Evolutionary conservation across 192 early-diverging fungal species (phyloP).

Genomic region (Lobulomyces angularis): DNA sequence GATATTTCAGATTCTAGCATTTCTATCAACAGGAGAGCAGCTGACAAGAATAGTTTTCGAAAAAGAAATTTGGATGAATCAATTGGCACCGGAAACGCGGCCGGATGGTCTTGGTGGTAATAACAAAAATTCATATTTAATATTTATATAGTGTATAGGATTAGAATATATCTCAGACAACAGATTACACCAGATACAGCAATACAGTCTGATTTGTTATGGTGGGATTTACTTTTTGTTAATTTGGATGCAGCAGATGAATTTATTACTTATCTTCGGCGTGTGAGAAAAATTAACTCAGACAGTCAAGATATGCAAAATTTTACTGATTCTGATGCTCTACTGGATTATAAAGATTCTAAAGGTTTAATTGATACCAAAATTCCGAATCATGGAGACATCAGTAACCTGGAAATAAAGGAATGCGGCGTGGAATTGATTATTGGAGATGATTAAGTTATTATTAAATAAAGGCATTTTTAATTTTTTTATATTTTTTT

Average conservation of each 20-base stretch:
- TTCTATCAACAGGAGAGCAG: neutral
- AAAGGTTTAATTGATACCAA: neutral
- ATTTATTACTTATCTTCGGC: constrained; percentile 23
- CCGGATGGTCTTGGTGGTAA: constrained; percentile 47
- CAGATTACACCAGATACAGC: constrained; percentile 3
- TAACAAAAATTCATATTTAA: too few relatives aligned
- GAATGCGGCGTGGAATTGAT: constrained; percentile 14
- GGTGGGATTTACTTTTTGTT: constrained; percentile 35
- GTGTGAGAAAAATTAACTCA: constrained; percentile 15
- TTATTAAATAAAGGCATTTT: too few relatives aligned
- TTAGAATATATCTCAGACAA: neutral
- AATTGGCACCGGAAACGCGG: constrained; percentile 11
- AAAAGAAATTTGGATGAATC: constrained; percentile 1
- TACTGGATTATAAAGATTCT: neutral
- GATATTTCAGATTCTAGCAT: neutral
- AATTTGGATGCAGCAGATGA: constrained; percentile 30
- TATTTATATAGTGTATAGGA: constrained; percentile 9
- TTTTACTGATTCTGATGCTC: constrained; percentile 1
- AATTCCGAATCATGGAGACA: neutral
- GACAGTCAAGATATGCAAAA: constrained; percentile 13
- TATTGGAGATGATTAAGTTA: constrained; percentile 26
- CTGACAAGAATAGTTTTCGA: neutral
- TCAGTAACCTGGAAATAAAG: neutral
- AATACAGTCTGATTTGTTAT: constrained; percentile 12
- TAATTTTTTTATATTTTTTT: too few relatives aligned